Base-by-base conservation (phyloP, 805 yeast species). In the Starmerella apicola region DNA sequence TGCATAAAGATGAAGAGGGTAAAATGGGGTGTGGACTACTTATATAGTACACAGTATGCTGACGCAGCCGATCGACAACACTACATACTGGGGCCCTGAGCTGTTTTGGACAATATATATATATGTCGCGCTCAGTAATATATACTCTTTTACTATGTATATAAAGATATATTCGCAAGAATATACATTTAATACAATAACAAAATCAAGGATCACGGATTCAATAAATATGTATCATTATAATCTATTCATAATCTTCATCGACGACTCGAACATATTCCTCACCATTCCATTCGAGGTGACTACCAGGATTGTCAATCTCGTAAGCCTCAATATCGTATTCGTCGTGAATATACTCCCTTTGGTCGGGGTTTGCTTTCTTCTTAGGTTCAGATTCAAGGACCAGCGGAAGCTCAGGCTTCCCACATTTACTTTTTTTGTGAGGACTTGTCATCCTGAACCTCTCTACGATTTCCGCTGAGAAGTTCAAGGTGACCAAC, bases 401-500 rank as follows among this genome's bases (percentile, higher is more conserved):
- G 13, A 38, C 43, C 20, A 45, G 35, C 17, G 45, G 45, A 17
- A 42, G 39, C 22, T 44, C 48, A 13, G 16, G 20, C 16, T 24
- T 17, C 17, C 19, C 20, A 18, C 18, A 6, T 22, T 27, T 35
- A 18, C 12, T 36, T 39, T 33, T 39, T 42, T 39, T 59, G 55
- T 53, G 68, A 63, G 34, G 53, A 54, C 58, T 72, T 74, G 48
- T 66, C 72, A 24, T 72, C 81, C 56, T 83, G 95, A 15, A 82
- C 43, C 52, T 81, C 74, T 63, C 93, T 74, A 66, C 96, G 76
- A 6, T 91, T 77, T 13, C 98, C 98, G 60, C 82, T 85, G 48
- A 88, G 65, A 29, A 88, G 58, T 63, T 88, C 98, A 53, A 88
- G 68, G 60, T 88, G 97, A 20, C 98, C 98, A 6, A 88, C 96